These are phyloP conservation scores for Talaromyces ruber DNA, from an alignment of 495 filamentous ascomycete species.

Conservation along the genomic window DNA sequence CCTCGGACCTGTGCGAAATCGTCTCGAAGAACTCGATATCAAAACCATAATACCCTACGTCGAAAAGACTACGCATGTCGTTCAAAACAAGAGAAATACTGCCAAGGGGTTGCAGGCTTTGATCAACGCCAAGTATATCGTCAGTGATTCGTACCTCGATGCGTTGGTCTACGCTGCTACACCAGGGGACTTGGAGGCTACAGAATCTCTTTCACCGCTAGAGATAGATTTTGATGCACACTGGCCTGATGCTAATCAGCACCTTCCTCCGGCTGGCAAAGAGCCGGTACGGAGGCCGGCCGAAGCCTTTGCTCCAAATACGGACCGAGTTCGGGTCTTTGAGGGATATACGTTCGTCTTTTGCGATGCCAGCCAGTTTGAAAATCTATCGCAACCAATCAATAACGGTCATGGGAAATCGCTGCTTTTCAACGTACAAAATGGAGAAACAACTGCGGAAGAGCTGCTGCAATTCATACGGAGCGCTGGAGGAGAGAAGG, in stretches of 20 bases:
- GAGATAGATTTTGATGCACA: conserved; percentile 74
- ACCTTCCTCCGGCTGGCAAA: conserved; percentile 65
- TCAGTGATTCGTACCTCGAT: conserved; percentile 66
- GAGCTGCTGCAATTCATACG: conserved; percentile 75
- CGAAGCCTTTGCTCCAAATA: conserved; percentile 60
- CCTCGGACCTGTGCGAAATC: conserved; percentile 47
- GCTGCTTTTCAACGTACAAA: conserved; percentile 50
- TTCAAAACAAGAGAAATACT: conserved; percentile 84
- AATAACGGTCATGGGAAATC: conserved; percentile 78
- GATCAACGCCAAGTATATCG: conserved; percentile 73
- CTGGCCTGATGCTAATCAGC: conserved; percentile 68
- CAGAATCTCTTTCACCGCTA: conserved; percentile 51
- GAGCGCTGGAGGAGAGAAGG: conserved; percentile 64
- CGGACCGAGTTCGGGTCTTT: conserved; percentile 61
- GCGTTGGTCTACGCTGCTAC: conserved; percentile 61
- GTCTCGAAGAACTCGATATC: conserved; percentile 75
- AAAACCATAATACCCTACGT: conserved; percentile 69
- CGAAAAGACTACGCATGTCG: conserved; percentile 72
- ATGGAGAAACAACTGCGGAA: conserved; percentile 60
- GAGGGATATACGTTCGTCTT: conserved; percentile 87
- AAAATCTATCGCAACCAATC: conserved; percentile 64
- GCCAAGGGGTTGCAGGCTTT: conserved; percentile 82
- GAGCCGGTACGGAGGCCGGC: conserved; percentile 58
- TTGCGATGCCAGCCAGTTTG: conserved; percentile 68
- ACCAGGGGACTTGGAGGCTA: conserved; percentile 42